Base-by-base conservation (phyloP, 2,329 filamentous ascomycete genomes). In the Cercospora zeae-maydis region DNA sequence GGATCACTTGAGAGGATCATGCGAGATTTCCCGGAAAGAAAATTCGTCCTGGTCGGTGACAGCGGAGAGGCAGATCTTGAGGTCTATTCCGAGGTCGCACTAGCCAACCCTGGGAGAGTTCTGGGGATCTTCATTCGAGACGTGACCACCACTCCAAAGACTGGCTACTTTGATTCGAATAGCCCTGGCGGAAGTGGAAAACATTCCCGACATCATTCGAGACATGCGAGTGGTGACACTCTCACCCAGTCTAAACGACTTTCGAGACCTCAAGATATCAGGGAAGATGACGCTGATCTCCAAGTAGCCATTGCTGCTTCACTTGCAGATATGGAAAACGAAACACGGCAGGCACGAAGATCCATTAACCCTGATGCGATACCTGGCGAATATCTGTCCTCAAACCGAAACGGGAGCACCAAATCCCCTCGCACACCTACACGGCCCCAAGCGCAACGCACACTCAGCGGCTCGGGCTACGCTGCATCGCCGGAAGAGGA, bases 41-140 rank as follows among this genome's bases (percentile, higher is more conserved):
- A 86, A 70, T 99, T 99, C 72, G 85, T 99, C 2, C 83, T 99
- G 1, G 90, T 98, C 9, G 95, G 95, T 8, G 95, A 99, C 74
- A 97, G 93, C 70, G 95, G 96, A 37, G 95, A 99, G 77, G 95
- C 93, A 7, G 96, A 99, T 77, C 81, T 99, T 2, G 96, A 99
- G 75, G 92, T 98, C 0, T 99, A 99, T 73, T 97, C 93, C 0
- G 95, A 99, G 66, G 84, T 96, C n/a, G 93, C 89, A 0, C 73
- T 93, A 34, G 86, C 90, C 2, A 88, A 98, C 70, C 93, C 93
- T 0, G 90, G 90, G 0, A 86, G 91, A 30, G 87, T 99, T 1
- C 80, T 92, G 31, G 95, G 88, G 0, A 86, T 99, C 6, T 98
- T 98, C 76, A 98, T 99, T 67, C 86, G 96, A 60, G 95, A 99